A percentile compares a stretch with the other conserved stretches of the same genome.
These are phyloP conservation scores for Exophiala phaeomuriformis DNA, from an alignment of 2,329 filamentous ascomycete species.

Conservation along the genomic window DNA sequence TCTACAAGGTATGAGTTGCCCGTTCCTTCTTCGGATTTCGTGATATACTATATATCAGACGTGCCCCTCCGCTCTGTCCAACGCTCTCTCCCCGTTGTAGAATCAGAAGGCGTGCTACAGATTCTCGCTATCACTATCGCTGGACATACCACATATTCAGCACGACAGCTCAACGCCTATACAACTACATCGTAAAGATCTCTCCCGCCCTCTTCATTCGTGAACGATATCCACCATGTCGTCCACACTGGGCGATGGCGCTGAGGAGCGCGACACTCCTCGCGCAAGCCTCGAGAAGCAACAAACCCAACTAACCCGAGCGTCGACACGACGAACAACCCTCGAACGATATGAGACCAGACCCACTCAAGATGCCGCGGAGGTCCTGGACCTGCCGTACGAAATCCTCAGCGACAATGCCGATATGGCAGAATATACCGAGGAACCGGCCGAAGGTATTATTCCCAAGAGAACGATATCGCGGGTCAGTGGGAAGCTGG, in stretches of 20 bases:
- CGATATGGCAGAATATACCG: conserved; percentile 60
- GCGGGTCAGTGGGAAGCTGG: conserved; percentile 46
- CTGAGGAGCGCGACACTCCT: background rate
- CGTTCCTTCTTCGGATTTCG: background rate
- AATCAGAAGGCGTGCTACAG: too few species aligned
- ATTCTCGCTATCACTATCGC: background rate
- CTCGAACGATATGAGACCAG: conserved; percentile 23
- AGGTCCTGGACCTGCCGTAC: conserved; percentile 55
- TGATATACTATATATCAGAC: background rate
- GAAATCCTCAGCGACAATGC: conserved; percentile 55
- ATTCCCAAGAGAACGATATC: conserved; percentile 52
- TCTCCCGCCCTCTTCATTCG: background rate
- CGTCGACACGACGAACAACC: conserved; percentile 20
- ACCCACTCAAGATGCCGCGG: conserved; percentile 28
- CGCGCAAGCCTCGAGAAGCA: conserved; percentile 9
- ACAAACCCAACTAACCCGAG: conserved; percentile 15
- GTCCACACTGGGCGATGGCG: background rate
- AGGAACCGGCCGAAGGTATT: conserved; percentile 54
- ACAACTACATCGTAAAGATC: background rate
- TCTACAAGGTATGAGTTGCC: background rate
- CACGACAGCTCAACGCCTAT: background rate
- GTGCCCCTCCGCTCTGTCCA: background rate
- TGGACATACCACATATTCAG: background rate
- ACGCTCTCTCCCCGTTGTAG: too few species aligned
- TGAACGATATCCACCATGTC: conserved; percentile 1